Evolutionary conservation across 192 early-diverging fungal genomes (phyloP).

Genomic region (Piromyces sp.): DNA sequence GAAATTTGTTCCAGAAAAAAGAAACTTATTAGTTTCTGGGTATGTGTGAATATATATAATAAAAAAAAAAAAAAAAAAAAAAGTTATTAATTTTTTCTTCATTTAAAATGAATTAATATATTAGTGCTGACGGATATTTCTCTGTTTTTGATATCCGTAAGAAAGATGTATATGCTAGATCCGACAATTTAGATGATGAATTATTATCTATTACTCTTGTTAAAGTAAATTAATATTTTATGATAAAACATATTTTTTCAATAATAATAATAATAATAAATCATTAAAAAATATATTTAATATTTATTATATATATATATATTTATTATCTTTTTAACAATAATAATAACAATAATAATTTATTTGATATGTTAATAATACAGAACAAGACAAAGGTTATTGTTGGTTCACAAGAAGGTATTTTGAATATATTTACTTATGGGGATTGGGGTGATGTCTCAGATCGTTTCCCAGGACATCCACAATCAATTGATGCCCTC

Average conservation of each 20-base stretch:
- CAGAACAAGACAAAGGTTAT: conserved; percentile 66
- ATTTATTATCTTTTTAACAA: background rate
- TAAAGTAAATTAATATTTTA: no score
- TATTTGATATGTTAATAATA: conserved; percentile 5
- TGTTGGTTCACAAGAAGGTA: conserved; percentile 79
- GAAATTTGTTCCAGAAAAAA: conserved; percentile 44
- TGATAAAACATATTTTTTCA: no score
- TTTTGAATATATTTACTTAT: conserved; percentile 72
- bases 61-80: background rate
- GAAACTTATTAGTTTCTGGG: conserved; percentile 61
- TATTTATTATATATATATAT: background rate
- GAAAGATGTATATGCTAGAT: conserved; percentile 61
- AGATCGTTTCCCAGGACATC: conserved; percentile 90
- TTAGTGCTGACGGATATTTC: conserved; percentile 76
- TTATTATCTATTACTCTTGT: conserved; percentile 64
- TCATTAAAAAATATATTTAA: no score
- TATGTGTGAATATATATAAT: conserved; percentile 6
- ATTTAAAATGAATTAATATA: background rate
- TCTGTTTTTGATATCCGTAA: conserved; percentile 85
- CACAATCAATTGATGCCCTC: conserved; percentile 72
- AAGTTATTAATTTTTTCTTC: background rate
- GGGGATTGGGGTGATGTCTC: conserved; percentile 82
- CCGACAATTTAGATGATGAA: conserved; percentile 91
- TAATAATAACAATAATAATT: background rate
- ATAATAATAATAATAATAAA: no score